Evolutionary conservation across 2,329 filamentous ascomycete species (phyloP).

Genomic region (Ploettnerulaceae sp.): DNA sequence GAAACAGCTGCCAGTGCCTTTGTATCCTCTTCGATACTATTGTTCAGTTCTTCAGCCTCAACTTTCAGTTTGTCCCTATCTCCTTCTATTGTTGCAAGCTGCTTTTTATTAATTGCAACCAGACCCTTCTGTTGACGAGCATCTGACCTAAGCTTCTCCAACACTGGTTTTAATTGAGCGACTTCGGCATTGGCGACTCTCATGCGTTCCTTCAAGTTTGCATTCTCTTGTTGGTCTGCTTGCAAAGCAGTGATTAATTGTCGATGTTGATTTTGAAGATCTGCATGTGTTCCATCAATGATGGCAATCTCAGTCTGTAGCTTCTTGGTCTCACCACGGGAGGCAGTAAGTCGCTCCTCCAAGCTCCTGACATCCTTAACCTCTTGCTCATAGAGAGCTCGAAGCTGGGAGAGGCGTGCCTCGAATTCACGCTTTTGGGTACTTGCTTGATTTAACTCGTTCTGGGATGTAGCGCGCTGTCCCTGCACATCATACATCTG

Average conservation of each 20-base stretch:
- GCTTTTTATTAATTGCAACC: conserved; percentile 98
- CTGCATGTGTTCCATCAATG: conserved; percentile 74
- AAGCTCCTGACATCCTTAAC: conserved; percentile 78
- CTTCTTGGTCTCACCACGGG: conserved; percentile 77
- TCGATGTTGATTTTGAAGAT: conserved; percentile 77
- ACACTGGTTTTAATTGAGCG: conserved; percentile 75
- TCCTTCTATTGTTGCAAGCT: conserved; percentile 80
- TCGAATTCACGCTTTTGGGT: conserved; percentile 93
- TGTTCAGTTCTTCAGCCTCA: conserved; percentile 67
- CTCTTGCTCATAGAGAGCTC: conserved; percentile 88
- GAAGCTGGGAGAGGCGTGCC: conserved; percentile 77
- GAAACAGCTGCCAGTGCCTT: conserved; percentile 49
- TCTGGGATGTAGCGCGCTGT: conserved; percentile 74
- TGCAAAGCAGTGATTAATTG: conserved; percentile 71
- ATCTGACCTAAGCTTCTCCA: conserved; percentile 90
- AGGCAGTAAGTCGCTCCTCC: conserved; percentile 73
- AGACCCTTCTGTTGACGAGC: conserved; percentile 93
- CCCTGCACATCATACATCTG: conserved; percentile 92
- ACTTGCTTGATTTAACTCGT: conserved; percentile 73
- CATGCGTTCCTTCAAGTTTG: conserved; percentile 80
- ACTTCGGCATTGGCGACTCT: conserved; percentile 77
- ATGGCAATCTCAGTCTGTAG: conserved; percentile 78
- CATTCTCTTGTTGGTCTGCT: conserved; percentile 85
- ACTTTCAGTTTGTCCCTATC: conserved; percentile 83
- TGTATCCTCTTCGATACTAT: conserved; percentile 54